Evolutionary conservation across 2,329 filamentous ascomycete genomes (phyloP).

Genomic region (Hymenoscyphus scutula): DNA sequence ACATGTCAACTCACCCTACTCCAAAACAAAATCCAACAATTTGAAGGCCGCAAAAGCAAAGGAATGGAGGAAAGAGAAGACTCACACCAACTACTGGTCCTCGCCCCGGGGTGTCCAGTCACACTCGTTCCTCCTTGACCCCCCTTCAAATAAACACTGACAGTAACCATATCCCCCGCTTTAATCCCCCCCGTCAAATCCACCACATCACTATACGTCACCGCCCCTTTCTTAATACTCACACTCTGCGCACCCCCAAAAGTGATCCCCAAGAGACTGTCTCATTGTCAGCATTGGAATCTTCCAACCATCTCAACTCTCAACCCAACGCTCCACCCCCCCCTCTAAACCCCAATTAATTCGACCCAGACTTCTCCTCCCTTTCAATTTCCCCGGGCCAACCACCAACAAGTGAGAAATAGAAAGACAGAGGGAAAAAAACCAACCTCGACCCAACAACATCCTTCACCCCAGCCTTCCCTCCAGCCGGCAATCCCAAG

Average conservation of each 20-base stretch:
- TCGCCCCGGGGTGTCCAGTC: constrained; percentile 63
- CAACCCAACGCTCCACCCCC: too few species aligned
- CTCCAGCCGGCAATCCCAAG: constrained; percentile 2
- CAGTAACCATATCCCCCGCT: constrained; percentile 51
- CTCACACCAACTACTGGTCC: constrained; percentile 54
- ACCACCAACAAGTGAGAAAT: too few species aligned
- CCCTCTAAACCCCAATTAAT: too few species aligned
- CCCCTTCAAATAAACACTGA: constrained; percentile 55
- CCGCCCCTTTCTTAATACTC: constrained; percentile 53
- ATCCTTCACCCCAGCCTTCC: constrained; percentile 8
- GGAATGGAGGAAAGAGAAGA: not conserved
- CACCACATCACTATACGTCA: constrained; percentile 60
- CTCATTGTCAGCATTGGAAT: not conserved
- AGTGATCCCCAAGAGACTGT: not conserved
- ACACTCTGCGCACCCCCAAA: constrained; percentile 7
- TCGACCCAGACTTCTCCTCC: not conserved
- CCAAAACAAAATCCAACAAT: not conserved
- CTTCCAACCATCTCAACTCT: not conserved
- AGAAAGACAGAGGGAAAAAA: too few species aligned
- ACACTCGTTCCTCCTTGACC: constrained; percentile 58
- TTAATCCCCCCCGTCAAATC: constrained; percentile 46
- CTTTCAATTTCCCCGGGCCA: not conserved
- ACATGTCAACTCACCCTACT: not conserved
- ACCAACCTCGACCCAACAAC: not conserved
- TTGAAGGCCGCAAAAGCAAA: not conserved